Evolutionary conservation across 495 filamentous ascomycete species (phyloP).

Genomic region (Friedmanniomyces simplex): DNA sequence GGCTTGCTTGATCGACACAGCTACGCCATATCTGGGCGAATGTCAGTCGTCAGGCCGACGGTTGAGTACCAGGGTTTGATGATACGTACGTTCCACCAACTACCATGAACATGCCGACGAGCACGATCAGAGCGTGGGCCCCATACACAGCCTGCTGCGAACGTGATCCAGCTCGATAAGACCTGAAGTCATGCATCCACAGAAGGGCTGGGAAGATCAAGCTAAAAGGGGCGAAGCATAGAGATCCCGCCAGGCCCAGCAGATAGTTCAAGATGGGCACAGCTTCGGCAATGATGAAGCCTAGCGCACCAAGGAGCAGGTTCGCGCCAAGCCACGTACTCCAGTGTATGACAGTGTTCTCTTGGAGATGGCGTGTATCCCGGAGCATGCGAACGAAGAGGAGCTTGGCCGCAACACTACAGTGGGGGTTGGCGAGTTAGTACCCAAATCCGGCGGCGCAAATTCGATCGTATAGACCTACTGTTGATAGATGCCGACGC

Average conservation of each 20-base stretch:
- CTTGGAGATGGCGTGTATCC: constrained; percentile 28
- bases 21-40: constrained; percentile 21
- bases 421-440: neutral
- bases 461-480: neutral
- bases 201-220: constrained; percentile 38
- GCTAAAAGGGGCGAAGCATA: constrained; percentile 30
- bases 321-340: constrained; percentile 30
- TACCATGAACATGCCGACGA: constrained; percentile 5
- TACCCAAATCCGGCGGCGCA: neutral
- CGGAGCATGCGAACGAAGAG: constrained; percentile 27
- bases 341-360: constrained; percentile 30
- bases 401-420: constrained; percentile 10
- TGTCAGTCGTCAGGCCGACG: neutral
- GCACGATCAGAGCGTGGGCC: neutral
- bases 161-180: constrained; percentile 25
- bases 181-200: constrained; percentile 34
- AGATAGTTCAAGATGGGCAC: constrained; percentile 29
- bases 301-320: constrained; percentile 4
- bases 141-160: neutral
- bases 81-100: constrained; percentile 5
- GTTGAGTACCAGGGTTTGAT: neutral
- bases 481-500: constrained; percentile 5
- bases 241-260: constrained; percentile 8
- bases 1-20: constrained; percentile 29
- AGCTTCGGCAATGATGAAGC: constrained; percentile 17